These are phyloP conservation scores for Speleostelium caveatum DNA, from an alignment of 78 protist genomes.

Conservation along the genomic window DNA sequence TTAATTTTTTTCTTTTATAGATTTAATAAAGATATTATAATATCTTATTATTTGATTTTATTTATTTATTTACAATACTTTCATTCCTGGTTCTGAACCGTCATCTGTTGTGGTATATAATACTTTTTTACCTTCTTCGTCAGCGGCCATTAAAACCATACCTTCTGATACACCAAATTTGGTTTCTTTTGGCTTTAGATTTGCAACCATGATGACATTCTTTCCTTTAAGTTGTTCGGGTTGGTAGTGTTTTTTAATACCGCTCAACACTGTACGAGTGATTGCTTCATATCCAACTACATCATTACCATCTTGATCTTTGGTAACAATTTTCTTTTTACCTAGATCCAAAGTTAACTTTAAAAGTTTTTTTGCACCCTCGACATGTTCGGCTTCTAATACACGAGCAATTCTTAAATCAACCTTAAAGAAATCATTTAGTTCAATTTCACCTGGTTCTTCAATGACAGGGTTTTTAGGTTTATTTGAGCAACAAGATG, in stretches of 20 bases:
- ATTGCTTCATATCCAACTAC: not conserved
- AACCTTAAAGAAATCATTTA: slow-evolving; percentile 62
- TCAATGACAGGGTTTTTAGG: too few species aligned
- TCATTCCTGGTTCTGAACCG: slow-evolving; percentile 20
- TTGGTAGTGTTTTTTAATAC: slow-evolving; percentile 44
- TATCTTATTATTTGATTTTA: too few species aligned
- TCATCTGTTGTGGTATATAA: slow-evolving; percentile 15
- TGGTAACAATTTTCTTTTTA: not conserved
- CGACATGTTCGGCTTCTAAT: slow-evolving; percentile 31
- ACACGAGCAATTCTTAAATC: slow-evolving; percentile 59
- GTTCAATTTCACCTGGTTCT: slow-evolving; percentile 22
- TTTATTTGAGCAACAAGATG: too few species aligned
- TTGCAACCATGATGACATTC: slow-evolving; percentile 51
- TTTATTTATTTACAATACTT: slow-evolving; percentile 35
- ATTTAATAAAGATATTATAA: too few species aligned
- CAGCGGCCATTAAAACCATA: slow-evolving; percentile 64
- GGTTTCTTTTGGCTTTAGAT: slow-evolving; percentile 33
- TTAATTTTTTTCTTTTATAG: too few species aligned
- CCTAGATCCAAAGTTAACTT: slow-evolving; percentile 55
- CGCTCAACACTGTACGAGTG: slow-evolving; percentile 58
- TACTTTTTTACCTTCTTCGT: slow-evolving; percentile 30
- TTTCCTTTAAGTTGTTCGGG: slow-evolving; percentile 59
- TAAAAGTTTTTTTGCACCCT: slow-evolving; percentile 56
- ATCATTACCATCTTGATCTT: not conserved
- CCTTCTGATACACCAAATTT: slow-evolving; percentile 62